Evolutionary conservation across 345 rosid species (phyloP).

Genomic region (Salix arbutifolia): DNA sequence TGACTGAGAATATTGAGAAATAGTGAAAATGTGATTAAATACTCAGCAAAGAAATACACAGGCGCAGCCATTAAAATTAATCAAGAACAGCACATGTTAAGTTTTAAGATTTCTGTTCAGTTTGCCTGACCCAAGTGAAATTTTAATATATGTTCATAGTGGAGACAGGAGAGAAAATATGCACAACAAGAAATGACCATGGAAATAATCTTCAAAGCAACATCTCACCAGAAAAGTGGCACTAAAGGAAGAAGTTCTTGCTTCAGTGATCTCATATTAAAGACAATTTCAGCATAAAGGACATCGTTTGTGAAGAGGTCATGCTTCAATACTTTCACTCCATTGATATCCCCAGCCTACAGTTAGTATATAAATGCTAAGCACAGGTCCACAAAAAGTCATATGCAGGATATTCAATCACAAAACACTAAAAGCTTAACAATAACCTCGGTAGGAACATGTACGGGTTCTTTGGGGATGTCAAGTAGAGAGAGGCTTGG

Average conservation of each 20-base stretch:
- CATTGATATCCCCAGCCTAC: slow-evolving; percentile 80
- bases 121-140: not conserved
- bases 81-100: not conserved
- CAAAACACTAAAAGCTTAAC: slow-evolving; percentile 6
- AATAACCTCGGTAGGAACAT: slow-evolving; percentile 72
- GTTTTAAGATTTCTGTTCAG: not conserved
- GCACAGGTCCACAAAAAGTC: not conserved
- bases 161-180: not conserved
- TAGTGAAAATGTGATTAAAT: not conserved
- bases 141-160: not conserved
- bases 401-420: slow-evolving; percentile 10
- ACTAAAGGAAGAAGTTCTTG: slow-evolving; percentile 86
- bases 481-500: slow-evolving; percentile 72
- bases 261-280: slow-evolving; percentile 75
- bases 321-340: slow-evolving; percentile 82
- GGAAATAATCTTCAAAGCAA: slow-evolving; percentile 12
- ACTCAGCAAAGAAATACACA: not conserved
- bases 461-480: slow-evolving; percentile 83
- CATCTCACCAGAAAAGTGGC: slow-evolving; percentile 86
- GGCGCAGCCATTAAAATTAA: not conserved
- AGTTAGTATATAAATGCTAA: slow-evolving; percentile 9
- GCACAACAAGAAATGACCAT: slow-evolving; percentile 7
- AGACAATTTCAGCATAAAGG: slow-evolving; percentile 80
- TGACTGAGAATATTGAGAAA: slow-evolving; percentile 44
- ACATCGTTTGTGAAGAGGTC: slow-evolving; percentile 96